These are phyloP conservation scores for Mitragyna speciosa DNA, from an alignment of 257 asterid species.

Conservation along the genomic window DNA sequence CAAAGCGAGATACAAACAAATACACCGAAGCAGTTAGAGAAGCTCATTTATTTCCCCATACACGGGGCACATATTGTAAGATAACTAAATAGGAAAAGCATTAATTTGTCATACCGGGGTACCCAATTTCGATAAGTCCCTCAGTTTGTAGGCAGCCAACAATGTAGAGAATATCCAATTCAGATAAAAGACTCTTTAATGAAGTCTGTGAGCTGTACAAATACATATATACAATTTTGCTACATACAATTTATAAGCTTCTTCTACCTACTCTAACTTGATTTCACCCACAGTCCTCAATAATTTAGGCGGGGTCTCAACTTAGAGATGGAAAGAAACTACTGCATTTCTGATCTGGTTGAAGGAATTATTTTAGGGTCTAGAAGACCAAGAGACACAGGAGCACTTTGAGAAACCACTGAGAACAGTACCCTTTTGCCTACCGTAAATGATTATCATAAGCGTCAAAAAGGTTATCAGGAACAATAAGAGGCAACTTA, in stretches of 20 bases:
- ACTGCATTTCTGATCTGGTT: constrained; percentile 34
- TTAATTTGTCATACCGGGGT: not conserved
- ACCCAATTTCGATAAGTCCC: not conserved
- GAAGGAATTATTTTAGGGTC: constrained; percentile 23
- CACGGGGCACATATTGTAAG: not conserved
- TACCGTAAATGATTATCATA: constrained; percentile 79
- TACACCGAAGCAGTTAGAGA: too few species aligned
- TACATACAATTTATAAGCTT: constrained; percentile 33
- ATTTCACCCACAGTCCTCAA: constrained; percentile 51
- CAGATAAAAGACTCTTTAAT: not conserved
- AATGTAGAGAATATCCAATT: not conserved
- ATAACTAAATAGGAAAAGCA: not conserved
- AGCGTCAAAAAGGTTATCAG: constrained; percentile 69
- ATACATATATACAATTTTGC: constrained; percentile 17
- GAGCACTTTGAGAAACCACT: constrained; percentile 22
- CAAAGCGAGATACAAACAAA: not conserved
- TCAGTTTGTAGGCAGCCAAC: not conserved
- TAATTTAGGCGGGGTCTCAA: constrained; percentile 49
- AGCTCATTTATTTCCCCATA: too few species aligned
- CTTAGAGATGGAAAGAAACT: constrained; percentile 29
- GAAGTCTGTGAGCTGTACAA: constrained; percentile 13
- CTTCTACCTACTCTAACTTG: constrained; percentile 22
- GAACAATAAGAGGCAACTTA: constrained; percentile 76
- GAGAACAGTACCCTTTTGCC: constrained; percentile 20
- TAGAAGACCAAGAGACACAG: constrained; percentile 4